Conservation (phyloP, 2,329 filamentous ascomycete species). For the Hymenoscyphus repandus region DNA sequence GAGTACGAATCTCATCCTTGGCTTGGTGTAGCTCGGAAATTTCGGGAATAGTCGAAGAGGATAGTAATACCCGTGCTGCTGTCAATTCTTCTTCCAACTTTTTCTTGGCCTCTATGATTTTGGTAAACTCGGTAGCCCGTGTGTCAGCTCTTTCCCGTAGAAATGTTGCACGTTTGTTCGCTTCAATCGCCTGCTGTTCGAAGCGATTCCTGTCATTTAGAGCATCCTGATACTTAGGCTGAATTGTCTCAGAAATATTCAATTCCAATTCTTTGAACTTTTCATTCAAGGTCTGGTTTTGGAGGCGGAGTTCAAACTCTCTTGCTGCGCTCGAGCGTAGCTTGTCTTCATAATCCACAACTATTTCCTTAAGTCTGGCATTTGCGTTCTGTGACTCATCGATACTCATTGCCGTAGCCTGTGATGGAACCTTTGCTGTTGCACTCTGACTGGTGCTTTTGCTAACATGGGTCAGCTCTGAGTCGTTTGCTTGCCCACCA, state of each 20-base stretch:
- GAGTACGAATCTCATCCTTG: constrained; percentile 32
- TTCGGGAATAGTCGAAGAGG: constrained; percentile 34
- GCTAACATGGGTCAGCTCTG: constrained; percentile 1
- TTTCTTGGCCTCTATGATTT: constrained; percentile 24
- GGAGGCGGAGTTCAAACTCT: constrained; percentile 35
- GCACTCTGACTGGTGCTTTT: constrained; percentile 5
- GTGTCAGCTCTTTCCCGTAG: constrained; percentile 20
- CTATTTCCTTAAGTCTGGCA: constrained; percentile 17
- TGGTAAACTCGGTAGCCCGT: constrained; percentile 15
- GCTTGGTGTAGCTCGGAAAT: constrained; percentile 36
- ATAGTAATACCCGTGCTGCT: constrained; percentile 12
- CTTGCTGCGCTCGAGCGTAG: constrained; percentile 23
- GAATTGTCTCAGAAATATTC: constrained; percentile 38
- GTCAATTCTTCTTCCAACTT: constrained; percentile 26
- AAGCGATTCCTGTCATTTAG: constrained; percentile 47
- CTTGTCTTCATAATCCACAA: constrained; percentile 33
- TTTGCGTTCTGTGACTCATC: not conserved
- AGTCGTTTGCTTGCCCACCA: not conserved
- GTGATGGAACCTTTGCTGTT: not conserved
- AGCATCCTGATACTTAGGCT: constrained; percentile 44
- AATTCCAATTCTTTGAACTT: constrained; percentile 42
- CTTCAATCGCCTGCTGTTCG: constrained; percentile 35
- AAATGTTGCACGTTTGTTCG: constrained; percentile 7
- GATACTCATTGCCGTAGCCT: not conserved
- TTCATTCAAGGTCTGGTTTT: constrained; percentile 40